Evolutionary conservation across 2,329 filamentous ascomycete genomes (phyloP).

Genomic region (Ambrosiella cleistominuta): DNA sequence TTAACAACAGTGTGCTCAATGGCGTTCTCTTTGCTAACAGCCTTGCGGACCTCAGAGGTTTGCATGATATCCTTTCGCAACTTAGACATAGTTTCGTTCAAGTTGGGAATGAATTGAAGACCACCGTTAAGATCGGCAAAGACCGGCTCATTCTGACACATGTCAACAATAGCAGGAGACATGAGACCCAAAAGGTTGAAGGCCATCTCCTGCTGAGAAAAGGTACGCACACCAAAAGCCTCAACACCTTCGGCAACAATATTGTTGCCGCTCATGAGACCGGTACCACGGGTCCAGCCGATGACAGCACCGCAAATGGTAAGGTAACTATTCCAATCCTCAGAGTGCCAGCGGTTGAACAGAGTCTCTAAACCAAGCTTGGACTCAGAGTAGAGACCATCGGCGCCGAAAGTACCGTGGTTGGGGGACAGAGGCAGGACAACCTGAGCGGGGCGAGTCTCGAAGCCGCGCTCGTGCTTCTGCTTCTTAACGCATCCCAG

Average conservation of each 20-base stretch:
- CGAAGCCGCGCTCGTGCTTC: constrained; percentile 73
- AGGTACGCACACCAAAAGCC: constrained; percentile 89
- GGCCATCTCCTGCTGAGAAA: constrained; percentile 98
- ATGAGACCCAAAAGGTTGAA: constrained; percentile 96
- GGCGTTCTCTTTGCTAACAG: constrained; percentile 86
- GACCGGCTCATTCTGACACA: constrained; percentile 89
- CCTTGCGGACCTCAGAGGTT: constrained; percentile 80
- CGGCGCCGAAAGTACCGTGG: constrained; percentile 94
- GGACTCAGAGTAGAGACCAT: constrained; percentile 95
- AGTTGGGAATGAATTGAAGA: constrained; percentile 88
- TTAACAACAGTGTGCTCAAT: constrained; percentile 97
- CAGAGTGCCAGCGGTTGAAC: constrained; percentile 96
- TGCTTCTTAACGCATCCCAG: constrained; percentile 80
- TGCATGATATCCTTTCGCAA: constrained; percentile 90
- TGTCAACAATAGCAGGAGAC: constrained; percentile 81
- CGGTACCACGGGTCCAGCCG: constrained; percentile 96
- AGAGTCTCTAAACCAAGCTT: constrained; percentile 93
- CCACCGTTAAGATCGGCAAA: constrained; percentile 96
- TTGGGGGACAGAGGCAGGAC: constrained; percentile 92
- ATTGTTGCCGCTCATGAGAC: constrained; percentile 96
- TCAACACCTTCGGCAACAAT: constrained; percentile 94
- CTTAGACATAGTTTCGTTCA: constrained; percentile 86
- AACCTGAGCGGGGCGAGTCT: constrained; percentile 91
- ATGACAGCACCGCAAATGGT: constrained; percentile 97
- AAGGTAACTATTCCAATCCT: constrained; percentile 93